Percentiles rank a stretch among this genome's conserved stretches.
Conservation (phyloP, 2,329 filamentous ascomycete species). For the Fusarium pseudoanthophilum region DNA sequence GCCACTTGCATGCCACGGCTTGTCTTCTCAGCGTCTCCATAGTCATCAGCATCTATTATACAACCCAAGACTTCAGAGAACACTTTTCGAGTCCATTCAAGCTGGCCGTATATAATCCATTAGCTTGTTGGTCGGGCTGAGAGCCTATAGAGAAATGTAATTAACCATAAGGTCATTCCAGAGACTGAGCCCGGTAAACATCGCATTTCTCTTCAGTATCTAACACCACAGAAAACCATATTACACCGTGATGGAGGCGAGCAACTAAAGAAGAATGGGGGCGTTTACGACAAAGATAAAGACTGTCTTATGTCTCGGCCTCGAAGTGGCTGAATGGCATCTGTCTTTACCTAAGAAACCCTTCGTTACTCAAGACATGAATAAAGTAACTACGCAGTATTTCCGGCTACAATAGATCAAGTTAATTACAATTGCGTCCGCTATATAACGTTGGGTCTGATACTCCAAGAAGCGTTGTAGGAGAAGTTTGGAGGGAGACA, state of each 20-base stretch:
- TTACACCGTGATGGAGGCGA: too few species aligned
- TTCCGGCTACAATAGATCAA: neutral
- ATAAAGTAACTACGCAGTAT: neutral
- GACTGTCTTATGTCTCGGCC: neutral
- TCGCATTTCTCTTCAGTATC: neutral
- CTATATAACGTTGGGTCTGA: neutral
- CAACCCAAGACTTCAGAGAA: neutral
- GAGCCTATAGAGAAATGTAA: too few species aligned
- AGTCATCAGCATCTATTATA: neutral
- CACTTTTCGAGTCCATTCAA: neutral
- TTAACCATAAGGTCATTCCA: neutral
- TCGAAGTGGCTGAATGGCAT: neutral
- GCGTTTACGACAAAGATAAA: too few species aligned
- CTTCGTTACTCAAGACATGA: neutral
- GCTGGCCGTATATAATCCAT: fast-evolving
- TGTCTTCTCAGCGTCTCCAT: neutral
- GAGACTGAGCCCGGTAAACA: neutral
- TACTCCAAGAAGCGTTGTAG: neutral
- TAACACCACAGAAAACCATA: neutral
- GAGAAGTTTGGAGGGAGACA: neutral
- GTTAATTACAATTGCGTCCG: neutral
- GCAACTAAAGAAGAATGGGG: too few species aligned
- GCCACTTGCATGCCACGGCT: neutral
- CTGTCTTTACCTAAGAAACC: neutral
- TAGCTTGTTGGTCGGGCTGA: neutral